phyloP scores from a whole-genome alignment of 495 filamentous ascomycete genomes.

The Acidomyces sp. region DNA sequence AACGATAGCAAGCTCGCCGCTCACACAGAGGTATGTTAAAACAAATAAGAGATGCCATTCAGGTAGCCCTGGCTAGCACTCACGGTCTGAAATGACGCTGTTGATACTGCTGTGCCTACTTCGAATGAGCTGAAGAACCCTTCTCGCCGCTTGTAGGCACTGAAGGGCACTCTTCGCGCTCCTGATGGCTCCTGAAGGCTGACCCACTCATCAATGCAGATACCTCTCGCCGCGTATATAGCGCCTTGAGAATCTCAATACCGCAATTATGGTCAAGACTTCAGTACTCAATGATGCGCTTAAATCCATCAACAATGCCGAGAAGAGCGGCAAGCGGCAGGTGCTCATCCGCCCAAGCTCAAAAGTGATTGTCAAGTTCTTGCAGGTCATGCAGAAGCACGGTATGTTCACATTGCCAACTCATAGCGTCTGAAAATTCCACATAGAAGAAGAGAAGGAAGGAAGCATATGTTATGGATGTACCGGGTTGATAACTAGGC shows the following conservation, averaged over 20 bases:
- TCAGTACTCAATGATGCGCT: slow-evolving; percentile 98
- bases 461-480: not conserved
- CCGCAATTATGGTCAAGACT: slow-evolving; percentile 92
- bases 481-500: slow-evolving; percentile 99
- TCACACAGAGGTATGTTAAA: slow-evolving; percentile 18
- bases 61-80: slow-evolving; percentile 20
- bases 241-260: slow-evolving; percentile 64
- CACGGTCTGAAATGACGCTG: slow-evolving; percentile 26
- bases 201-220: slow-evolving; percentile 37
- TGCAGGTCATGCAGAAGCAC: slow-evolving; percentile 96
- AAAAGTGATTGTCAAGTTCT: slow-evolving; percentile 99
- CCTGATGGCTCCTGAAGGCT: slow-evolving; percentile 68
- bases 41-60: slow-evolving; percentile 17
- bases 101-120: slow-evolving; percentile 62
- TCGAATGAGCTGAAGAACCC: slow-evolving; percentile 89
- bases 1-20: slow-evolving; percentile 7
- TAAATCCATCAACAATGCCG: slow-evolving; percentile 99
- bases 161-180: slow-evolving; percentile 90
- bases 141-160: slow-evolving; percentile 31
- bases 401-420: too few relatives aligned
- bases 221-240: slow-evolving; percentile 29
- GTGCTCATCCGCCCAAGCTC: slow-evolving; percentile 91
- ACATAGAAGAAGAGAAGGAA: slow-evolving; percentile 8
- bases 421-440: too few relatives aligned
- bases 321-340: slow-evolving; percentile 97